Evolutionary conservation across 2,329 filamentous ascomycete species (phyloP).

Genomic region (Coniella lustricola): DNA sequence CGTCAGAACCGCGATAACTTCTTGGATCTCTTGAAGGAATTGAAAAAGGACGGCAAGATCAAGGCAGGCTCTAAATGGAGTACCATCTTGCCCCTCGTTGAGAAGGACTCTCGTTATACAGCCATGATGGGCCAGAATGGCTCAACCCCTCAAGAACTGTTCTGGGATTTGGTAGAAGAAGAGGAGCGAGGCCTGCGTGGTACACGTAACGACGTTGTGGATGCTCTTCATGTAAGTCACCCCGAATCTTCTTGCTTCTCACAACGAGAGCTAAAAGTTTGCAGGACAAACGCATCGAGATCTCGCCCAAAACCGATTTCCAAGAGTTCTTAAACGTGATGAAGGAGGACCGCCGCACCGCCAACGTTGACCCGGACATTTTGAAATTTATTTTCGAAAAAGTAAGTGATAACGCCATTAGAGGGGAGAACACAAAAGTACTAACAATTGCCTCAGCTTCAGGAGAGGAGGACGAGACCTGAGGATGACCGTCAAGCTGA

Average conservation of each 20-base stretch:
- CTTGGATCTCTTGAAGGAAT: conserved; percentile 64
- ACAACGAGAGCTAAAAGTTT: conserved; percentile 29
- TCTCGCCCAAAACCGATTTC: conserved; percentile 77
- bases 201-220: conserved; percentile 74
- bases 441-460: conserved; percentile 46
- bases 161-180: conserved; percentile 93
- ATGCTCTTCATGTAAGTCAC: conserved; percentile 73
- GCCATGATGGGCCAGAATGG: conserved; percentile 78
- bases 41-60: conserved; percentile 71
- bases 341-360: conserved; percentile 79
- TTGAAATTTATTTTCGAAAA: conserved; percentile 79
- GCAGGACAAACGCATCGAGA: conserved; percentile 85
- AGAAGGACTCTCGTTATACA: conserved; percentile 74
- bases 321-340: conserved; percentile 81
- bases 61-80: conserved; percentile 89
- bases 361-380: conserved; percentile 75
- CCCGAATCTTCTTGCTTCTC: background rate
- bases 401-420: conserved; percentile 33
- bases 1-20: conserved; percentile 83
- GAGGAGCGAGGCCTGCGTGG: conserved; percentile 82
- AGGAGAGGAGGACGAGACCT: conserved; percentile 77
- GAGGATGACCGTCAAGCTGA: conserved; percentile 79
- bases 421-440: background rate
- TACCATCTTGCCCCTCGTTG: conserved; percentile 66
- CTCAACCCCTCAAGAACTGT: conserved; percentile 81